These are phyloP conservation scores for Yamadazyma diddensiae DNA, from an alignment of 1,139 yeast genomes.

Conservation along the genomic window DNA sequence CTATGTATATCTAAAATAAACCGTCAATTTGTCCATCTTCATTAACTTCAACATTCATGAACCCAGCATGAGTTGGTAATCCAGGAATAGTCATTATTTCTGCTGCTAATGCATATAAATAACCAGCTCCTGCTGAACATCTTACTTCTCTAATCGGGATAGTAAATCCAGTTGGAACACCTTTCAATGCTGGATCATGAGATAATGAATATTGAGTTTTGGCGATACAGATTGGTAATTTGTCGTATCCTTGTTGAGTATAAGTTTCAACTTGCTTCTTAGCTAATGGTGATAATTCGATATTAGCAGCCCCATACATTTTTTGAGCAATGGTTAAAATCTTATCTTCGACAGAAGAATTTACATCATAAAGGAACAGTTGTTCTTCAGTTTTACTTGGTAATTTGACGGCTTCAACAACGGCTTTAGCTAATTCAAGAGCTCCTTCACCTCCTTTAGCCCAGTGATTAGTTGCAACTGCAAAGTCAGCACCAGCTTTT, in stretches of 20 bases:
- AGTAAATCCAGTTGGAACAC: slow-evolving; percentile 76
- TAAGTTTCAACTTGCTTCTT: slow-evolving; percentile 63
- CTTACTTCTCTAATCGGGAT: slow-evolving; percentile 80
- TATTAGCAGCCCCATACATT: slow-evolving; percentile 73
- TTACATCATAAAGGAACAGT: slow-evolving; percentile 58
- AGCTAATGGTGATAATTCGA: slow-evolving; percentile 67
- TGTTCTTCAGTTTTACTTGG: slow-evolving; percentile 31
- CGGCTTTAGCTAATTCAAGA: slow-evolving; percentile 64
- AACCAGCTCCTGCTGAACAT: slow-evolving; percentile 82
- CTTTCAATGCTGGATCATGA: slow-evolving; percentile 77
- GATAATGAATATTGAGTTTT: slow-evolving; percentile 82
- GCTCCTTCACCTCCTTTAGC: slow-evolving; percentile 81
- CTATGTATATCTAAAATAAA: slow-evolving; percentile 41
- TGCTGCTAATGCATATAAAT: slow-evolving; percentile 77
- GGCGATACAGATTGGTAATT: slow-evolving; percentile 78
- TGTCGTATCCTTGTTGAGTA: slow-evolving; percentile 67
- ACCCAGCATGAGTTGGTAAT: slow-evolving; percentile 77
- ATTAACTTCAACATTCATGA: slow-evolving; percentile 79
- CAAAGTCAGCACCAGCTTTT: slow-evolving; percentile 72
- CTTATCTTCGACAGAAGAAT: slow-evolving; percentile 62
- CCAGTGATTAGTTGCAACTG: slow-evolving; percentile 78
- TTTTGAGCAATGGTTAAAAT: slow-evolving; percentile 62
- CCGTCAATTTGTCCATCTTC: slow-evolving; percentile 82
- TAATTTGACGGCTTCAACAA: slow-evolving; percentile 52
- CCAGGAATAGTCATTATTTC: slow-evolving; percentile 86